phyloP scores from a whole-genome alignment of 2,329 filamentous ascomycete species.

The Aspergillus puulaauensis region DNA sequence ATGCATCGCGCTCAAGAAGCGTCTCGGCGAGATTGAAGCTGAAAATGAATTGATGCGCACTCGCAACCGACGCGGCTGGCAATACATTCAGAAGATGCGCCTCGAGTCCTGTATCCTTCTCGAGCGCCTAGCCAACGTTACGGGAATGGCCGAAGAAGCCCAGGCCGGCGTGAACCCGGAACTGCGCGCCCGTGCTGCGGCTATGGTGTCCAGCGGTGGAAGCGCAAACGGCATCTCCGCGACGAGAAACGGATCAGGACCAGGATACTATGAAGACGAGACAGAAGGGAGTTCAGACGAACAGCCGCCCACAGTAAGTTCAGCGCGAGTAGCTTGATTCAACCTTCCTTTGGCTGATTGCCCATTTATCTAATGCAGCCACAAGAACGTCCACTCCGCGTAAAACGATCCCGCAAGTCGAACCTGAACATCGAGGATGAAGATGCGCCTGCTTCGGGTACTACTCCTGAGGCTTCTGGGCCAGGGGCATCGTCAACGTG shows the following conservation, averaged over 20 bases:
- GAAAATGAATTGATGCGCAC: constrained; percentile 82
- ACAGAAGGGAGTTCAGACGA: constrained; percentile 47
- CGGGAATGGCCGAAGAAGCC: constrained; percentile 43
- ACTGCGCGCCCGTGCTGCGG: constrained; percentile 36
- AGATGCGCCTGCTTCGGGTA: constrained; percentile 26
- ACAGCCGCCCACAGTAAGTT: constrained; percentile 41
- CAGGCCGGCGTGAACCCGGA: constrained; percentile 34
- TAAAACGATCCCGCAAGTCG: constrained; percentile 43
- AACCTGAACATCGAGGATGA: constrained; percentile 28
- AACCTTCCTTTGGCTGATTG: neutral
- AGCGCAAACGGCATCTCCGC: constrained; percentile 24
- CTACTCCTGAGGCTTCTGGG: constrained; percentile 19
- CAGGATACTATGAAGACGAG: constrained; percentile 39
- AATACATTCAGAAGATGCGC: constrained; percentile 87
- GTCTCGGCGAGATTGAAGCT: constrained; percentile 87
- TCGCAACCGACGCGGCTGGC: constrained; percentile 75
- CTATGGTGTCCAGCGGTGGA: constrained; percentile 29
- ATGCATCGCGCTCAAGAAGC: constrained; percentile 90
- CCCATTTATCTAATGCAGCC: constrained; percentile 31
- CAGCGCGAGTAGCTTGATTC: constrained; percentile 13
- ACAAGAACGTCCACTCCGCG: constrained; percentile 47
- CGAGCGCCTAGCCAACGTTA: constrained; percentile 41
- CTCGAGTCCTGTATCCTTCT: constrained; percentile 53
- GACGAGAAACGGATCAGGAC: constrained; percentile 16
- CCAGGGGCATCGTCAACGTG: constrained; percentile 20